Evolutionary conservation across 495 filamentous ascomycete genomes (phyloP), one percentile per base, ranked within the genome.

Genomic region (Clohesyomyces aquaticus): DNA sequence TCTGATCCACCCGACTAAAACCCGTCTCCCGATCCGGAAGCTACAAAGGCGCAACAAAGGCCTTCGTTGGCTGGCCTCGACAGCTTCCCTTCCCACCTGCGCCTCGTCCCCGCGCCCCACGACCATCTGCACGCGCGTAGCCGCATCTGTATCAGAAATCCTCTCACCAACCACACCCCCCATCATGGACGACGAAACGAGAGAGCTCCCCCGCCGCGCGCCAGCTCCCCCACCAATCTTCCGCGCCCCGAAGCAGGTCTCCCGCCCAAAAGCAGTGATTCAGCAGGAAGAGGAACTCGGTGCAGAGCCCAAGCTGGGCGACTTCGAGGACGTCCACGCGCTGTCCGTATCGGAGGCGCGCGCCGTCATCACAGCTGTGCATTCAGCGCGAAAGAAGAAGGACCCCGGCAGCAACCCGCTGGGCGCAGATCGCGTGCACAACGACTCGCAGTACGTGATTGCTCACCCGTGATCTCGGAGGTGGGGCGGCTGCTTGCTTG

Each of bases 281-380:
- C 81, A 88, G 53, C 90, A 89, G 71, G 90, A 96, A 70, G 92
- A 97, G 77, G 93, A 97, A 80, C 92, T 92, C 3, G 84, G 85
- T 38, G 81, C 85, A 4, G 85, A 87, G 35, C 85, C 97, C 57
- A 87, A 85, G 69, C 89, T 98, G 26, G 94, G 94, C 75, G 93
- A 96, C 68, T 96, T 98, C 77, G 83, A 91, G 66, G 81, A 91
- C 72, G 91, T 92, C 35, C 90, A 92, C 67, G 90, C 90, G 1
- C 81, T 98, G 55, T 93, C 91, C 29, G 80, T 96, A 28, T 92
- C 89, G 12, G 94, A 96, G 73, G 93, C 93, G n/a, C 83, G 91
- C 61, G 82, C 96, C 35, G 86, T 97, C 67, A 91, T 98, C 66
- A 90, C 90, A 72, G 91, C 91, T 48, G 85, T 96, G 26, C 82